A percentile compares a stretch with the other conserved stretches of the same genome.
Conservation (phyloP, 805 yeast species). For the Kockiozyma suomiensis region DNA sequence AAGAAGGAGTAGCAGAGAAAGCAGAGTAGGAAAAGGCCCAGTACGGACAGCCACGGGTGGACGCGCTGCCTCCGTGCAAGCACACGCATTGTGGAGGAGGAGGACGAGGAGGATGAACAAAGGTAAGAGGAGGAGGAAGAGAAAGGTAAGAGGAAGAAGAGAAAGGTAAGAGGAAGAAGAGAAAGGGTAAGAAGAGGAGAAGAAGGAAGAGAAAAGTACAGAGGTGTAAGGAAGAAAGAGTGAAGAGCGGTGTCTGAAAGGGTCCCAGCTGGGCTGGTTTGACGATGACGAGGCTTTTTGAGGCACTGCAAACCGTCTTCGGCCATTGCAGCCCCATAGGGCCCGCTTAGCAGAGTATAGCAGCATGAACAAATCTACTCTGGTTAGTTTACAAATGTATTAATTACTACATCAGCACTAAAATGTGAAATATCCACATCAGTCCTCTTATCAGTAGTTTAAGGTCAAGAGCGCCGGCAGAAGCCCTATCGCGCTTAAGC, state of each 20-base stretch:
- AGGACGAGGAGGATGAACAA: background rate
- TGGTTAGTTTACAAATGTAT: no score
- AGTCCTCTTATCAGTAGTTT: no score
- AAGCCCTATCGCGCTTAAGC: no score
- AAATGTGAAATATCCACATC: no score
- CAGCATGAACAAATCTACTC: no score
- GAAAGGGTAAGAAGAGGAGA: background rate
- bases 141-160: background rate
- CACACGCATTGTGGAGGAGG: conserved; percentile 6
- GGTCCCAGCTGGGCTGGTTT: background rate
- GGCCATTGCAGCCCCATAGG: no score
- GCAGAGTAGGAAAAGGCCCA: background rate
- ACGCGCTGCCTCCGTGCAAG: conserved; percentile 7
- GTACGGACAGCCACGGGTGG: background rate
- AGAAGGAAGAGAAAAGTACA: no score
- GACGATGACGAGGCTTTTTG: background rate
- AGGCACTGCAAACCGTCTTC: background rate
- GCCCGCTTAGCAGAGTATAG: no score
- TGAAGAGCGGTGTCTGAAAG: background rate
- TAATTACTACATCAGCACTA: no score
- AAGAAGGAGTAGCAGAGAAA: conserved; percentile 2
- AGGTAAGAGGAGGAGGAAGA: background rate
- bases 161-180: background rate
- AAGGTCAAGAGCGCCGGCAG: no score
- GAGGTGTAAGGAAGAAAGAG: no score